Percentiles rank a stretch among this genome's conserved stretches.
Evolutionary conservation across 768 basidiomycete genomes (phyloP).

Genomic region (Naganishia friedmannii): DNA sequence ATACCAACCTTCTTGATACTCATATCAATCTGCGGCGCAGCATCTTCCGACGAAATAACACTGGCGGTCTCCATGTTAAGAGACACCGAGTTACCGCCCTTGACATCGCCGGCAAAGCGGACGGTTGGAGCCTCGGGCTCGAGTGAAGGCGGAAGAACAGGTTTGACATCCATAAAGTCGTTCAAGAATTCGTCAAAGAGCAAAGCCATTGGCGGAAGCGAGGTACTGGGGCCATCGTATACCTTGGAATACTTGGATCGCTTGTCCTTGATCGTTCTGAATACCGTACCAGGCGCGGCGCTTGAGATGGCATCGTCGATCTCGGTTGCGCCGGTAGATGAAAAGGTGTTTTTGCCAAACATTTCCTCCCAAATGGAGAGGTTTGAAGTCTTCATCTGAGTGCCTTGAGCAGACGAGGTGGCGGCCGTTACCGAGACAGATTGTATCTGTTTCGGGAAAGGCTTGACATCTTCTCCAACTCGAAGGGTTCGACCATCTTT

Average conservation of each 20-base stretch:
- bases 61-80: conserved; percentile 33
- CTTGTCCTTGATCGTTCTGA: conserved; percentile 42
- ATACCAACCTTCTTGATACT: conserved; percentile 55
- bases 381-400: conserved; percentile 48
- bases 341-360: conserved; percentile 75
- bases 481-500: conserved; percentile 48
- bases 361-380: conserved; percentile 80
- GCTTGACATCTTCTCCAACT: conserved; percentile 40
- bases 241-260: conserved; percentile 56
- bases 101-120: conserved; percentile 24
- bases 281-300: conserved; percentile 10
- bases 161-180: conserved; percentile 50
- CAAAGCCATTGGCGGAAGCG: conserved; percentile 68
- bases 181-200: conserved; percentile 67
- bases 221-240: conserved; percentile 70
- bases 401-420: conserved; percentile 50
- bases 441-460: conserved; percentile 24
- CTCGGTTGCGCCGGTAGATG: conserved; percentile 37
- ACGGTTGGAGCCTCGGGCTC: conserved; percentile 10
- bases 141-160: conserved; percentile 28
- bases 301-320: conserved; percentile 30
- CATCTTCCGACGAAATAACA: conserved; percentile 23
- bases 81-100: conserved; percentile 34
- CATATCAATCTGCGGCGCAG: conserved; percentile 4
- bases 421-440: conserved; percentile 16